These are phyloP conservation scores for Kickxella alabastrina DNA, from an alignment of 192 early-diverging fungal species.

Conservation along the genomic window DNA sequence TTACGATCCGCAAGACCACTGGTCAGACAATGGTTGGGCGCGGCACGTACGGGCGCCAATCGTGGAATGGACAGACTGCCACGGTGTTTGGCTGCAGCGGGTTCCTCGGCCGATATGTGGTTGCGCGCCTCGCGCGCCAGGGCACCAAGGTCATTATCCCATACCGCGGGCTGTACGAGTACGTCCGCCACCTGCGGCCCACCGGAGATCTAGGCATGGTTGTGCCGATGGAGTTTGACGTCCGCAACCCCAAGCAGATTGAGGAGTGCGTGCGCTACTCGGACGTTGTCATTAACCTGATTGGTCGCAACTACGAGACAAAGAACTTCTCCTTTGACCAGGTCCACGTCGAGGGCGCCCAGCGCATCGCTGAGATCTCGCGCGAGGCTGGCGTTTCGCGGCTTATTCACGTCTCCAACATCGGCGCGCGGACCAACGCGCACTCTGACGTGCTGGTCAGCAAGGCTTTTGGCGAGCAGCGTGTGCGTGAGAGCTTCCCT, in stretches of 20 bases:
- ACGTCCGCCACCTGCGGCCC: constrained; percentile 80
- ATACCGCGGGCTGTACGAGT: constrained; percentile 82
- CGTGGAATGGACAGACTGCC: constrained; percentile 79
- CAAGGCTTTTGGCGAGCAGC: constrained; percentile 90
- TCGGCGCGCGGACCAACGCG: constrained; percentile 76
- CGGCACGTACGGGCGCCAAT: constrained; percentile 71
- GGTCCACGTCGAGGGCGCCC: constrained; percentile 82
- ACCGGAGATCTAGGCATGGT: constrained; percentile 96
- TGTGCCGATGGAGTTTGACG: constrained; percentile 83
- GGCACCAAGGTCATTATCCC: constrained; percentile 91
- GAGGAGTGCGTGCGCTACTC: constrained; percentile 84
- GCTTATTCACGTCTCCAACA: constrained; percentile 84
- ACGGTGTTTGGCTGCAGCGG: constrained; percentile 97
- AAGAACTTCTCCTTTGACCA: constrained; percentile 88
- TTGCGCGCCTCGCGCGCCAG: constrained; percentile 84
- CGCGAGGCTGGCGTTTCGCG: constrained; percentile 77
- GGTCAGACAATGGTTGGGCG: constrained; percentile 54
- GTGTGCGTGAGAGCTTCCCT: constrained; percentile 85
- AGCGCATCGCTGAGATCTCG: constrained; percentile 72
- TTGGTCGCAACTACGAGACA: constrained; percentile 88
- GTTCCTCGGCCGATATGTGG: constrained; percentile 91
- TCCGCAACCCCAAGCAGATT: constrained; percentile 81
- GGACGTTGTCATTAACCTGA: constrained; percentile 92
- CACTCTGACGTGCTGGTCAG: constrained; percentile 72
- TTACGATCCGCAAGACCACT: constrained; percentile 39